Conservation (phyloP, 805 yeast genomes). For the Diddensiella transvaalensis region DNA sequence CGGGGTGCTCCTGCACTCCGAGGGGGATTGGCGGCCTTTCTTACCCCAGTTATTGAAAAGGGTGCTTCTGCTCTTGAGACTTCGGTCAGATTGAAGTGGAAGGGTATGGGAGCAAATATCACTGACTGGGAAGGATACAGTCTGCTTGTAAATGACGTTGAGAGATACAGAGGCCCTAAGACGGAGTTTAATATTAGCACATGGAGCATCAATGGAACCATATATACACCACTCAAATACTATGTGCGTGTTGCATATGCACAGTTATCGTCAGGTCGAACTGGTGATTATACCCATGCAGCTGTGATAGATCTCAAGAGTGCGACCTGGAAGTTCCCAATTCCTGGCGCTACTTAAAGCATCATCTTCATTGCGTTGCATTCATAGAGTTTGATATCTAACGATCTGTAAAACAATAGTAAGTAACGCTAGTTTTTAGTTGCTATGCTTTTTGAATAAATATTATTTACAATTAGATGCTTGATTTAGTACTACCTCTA, state of each 20-base stretch:
- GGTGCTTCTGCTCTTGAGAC: neutral
- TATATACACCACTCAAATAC: slow-evolving; percentile 12
- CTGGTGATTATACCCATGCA: slow-evolving; percentile 25
- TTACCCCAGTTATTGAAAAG: slow-evolving; percentile 16
- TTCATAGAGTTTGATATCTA: no score
- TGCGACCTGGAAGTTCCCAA: slow-evolving; percentile 2
- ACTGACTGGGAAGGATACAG: slow-evolving; percentile 48
- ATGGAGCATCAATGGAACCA: slow-evolving; percentile 21
- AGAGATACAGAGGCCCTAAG: slow-evolving; percentile 58
- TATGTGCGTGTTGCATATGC: slow-evolving; percentile 26
- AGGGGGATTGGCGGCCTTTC: slow-evolving; percentile 29
- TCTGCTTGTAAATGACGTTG: slow-evolving; percentile 73
- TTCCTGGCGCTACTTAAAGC: neutral
- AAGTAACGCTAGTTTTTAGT: no score
- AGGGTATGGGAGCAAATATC: slow-evolving; percentile 6
- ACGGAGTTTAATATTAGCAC: slow-evolving; percentile 42
- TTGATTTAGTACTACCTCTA: no score
- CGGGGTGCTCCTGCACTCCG: slow-evolving; percentile 61
- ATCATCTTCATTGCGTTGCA: no score
- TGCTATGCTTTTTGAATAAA: no score
- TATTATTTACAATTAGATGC: no score
- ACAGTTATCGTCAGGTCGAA: slow-evolving; percentile 6
- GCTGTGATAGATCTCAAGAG: slow-evolving; percentile 14
- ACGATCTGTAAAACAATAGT: no score
- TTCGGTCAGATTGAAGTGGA: slow-evolving; percentile 20